Base-by-base conservation (phyloP, 306 rosid species). In the Casuarina equisetifolia region DNA sequence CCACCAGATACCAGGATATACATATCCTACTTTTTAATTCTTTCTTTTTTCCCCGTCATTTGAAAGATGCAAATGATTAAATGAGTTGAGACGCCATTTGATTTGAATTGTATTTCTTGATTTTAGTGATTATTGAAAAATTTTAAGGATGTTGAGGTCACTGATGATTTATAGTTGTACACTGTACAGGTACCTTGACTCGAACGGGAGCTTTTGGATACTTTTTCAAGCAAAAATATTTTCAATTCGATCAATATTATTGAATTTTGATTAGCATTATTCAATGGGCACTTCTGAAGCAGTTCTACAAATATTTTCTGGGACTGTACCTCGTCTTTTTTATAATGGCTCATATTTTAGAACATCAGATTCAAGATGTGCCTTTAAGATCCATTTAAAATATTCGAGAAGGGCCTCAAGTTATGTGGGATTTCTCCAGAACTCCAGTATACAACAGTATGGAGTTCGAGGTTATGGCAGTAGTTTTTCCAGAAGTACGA, bases 251-350 rank as follows among this genome's bases (percentile, higher is more conserved):
- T 82, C 63, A 51, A 68, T 59, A 70, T 61, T 49, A 19, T 70
- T 32, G 76, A 15, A 55, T 49, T 59, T 69, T 12, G n/a, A 9
- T 6, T 49, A 82, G 75, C 76, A 74, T 70, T 71, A 76, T 82
- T 54, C 79, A 19, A 76, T 89, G 86, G 84, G 82, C 57, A 59
- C 87, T 64, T 84, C 84, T 62, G 82, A 82, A 72, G 89, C 85
- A 70, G 92, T 82, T 82, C 83, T 86, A 75, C 88, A 86, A 78
- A 83, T 76, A 80, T 79, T 86, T 15, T 84, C 86, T 4, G 84
- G 92, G 74, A 75, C 72, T 55, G 80, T 78, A 53, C 86, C 90
- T 44, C 84, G 81, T 74, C 72, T 72, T 54, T 83, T 81, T 71
- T 68, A 70, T 80, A 73, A 77, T 54, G 77, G 81, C 19, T 43